A percentile compares a stretch with the other conserved stretches of the same genome.
phyloP scores from a whole-genome alignment of 371 early-diverging fungal genomes.

The Phascolomyces articulosus region DNA sequence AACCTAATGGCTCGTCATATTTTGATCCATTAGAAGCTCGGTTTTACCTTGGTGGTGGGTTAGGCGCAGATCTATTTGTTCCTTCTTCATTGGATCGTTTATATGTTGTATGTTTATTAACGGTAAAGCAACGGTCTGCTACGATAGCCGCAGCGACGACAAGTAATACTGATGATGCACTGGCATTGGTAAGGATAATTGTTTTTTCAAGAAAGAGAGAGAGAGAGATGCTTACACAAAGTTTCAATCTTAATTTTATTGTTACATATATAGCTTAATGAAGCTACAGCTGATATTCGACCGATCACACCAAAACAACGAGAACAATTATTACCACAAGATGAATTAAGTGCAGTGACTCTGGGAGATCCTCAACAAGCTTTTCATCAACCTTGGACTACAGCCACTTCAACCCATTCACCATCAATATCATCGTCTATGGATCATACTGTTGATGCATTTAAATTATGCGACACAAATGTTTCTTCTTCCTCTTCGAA shows the following conservation, averaged over 20 bases:
- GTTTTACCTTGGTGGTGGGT: conserved; percentile 63
- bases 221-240: too few relatives aligned
- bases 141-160: not conserved
- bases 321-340: not conserved
- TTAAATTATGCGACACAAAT: not conserved
- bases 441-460: not conserved
- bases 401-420: not conserved
- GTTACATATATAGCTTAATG: not conserved
- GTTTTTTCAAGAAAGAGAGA: not conserved
- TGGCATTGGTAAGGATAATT: not conserved
- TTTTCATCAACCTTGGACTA: not conserved
- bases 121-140: not conserved
- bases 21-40: conserved; percentile 16
- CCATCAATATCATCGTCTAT: not conserved
- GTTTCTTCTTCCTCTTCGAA: not conserved
- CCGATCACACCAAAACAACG: conserved; percentile 1
- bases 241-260: too few relatives aligned
- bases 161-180: not conserved
- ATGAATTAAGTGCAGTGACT: not conserved
- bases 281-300: not conserved
- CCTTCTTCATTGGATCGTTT: conserved; percentile 26
- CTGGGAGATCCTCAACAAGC: not conserved
- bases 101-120: conserved; percentile 38
- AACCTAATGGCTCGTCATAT: not conserved
- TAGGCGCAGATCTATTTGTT: conserved; percentile 56